A percentile compares a stretch with the other conserved stretches of the same genome.
phyloP scores from a whole-genome alignment of 257 asterid genomes.

The Petrea volubilis region DNA sequence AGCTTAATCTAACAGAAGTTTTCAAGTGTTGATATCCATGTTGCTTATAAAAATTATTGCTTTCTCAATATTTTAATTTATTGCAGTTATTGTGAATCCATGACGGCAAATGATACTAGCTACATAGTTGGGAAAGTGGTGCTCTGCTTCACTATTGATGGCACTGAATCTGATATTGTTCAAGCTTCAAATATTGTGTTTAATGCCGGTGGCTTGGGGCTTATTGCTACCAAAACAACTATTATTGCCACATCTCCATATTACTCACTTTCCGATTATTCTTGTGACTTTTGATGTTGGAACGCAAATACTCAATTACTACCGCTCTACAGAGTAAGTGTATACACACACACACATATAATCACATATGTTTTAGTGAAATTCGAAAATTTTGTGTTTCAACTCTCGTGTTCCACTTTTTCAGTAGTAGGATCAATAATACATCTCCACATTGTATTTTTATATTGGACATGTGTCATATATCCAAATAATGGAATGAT shows the following conservation, averaged over 20 bases:
- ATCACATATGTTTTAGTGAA: too few species aligned
- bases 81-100: slow-evolving; percentile 31
- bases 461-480: too few species aligned
- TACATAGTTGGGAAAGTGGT: slow-evolving; percentile 40
- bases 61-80: too few species aligned
- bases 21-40: too few species aligned
- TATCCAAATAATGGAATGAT: too few species aligned
- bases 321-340: slow-evolving; percentile 30
- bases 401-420: too few species aligned
- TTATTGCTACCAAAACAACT: slow-evolving; percentile 28
- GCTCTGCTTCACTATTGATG: slow-evolving; percentile 27
- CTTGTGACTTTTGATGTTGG: slow-evolving; percentile 31
- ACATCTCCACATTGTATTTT: too few species aligned
- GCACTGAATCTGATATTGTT: not conserved
- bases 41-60: too few species aligned
- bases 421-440: too few species aligned
- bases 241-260: not conserved
- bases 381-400: too few species aligned
- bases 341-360: too few species aligned
- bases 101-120: slow-evolving; percentile 28
- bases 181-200: not conserved
- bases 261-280: slow-evolving; percentile 15
- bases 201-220: slow-evolving; percentile 35
- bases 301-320: slow-evolving; percentile 34
- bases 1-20: too few species aligned